Base-by-base conservation (phyloP, 2,329 filamentous ascomycete species). In the Curvularia eragrostidis region DNA sequence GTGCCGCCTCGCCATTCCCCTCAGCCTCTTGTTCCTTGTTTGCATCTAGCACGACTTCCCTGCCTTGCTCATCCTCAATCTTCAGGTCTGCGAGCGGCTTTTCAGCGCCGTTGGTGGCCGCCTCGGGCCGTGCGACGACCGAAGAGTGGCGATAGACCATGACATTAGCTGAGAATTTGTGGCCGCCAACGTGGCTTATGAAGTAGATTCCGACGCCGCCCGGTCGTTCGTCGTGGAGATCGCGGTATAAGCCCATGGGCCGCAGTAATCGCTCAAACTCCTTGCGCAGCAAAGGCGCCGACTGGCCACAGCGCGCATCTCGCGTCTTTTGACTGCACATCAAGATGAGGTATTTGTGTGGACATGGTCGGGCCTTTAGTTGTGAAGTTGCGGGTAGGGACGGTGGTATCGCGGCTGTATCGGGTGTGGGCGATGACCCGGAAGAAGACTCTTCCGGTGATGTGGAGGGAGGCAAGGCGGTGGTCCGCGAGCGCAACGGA, bases 181-280 rank as follows among this genome's bases (percentile, higher is more conserved):
- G 95, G 0, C 95, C 95, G 26, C 95, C 95, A 2, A 97, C 93
- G 73, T 99, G 95, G 66, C 88, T 94, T 72, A 98, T 96, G 74
- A 97, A 98, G 79, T 97, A 97, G 64, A 99, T 91, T 0, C 92
- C 94, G 5, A 97, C 94, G 12, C 95, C 95, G 10, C 94, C 94
- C 0, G 93, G 92, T 56, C 95, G 82, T 75, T 93, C 88, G 75
- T 99, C 95, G 72, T 96, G 87, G 46, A 95, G 79, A 73, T 98
- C 94, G 28, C 95, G 88, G 76, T 90, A 93, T 19, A 99, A 80
- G 0, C 93, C 93, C 12, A 96, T 81, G 1, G 91, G 90, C 0
- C 93, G 88, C 34, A 98, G 83, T 74, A 97, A 92, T 1, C 94
- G 86, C 80, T 97, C 92, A 53, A 99, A 86, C 78, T 98, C 95